Base-by-base conservation (phyloP, 805 yeast genomes). In the Suhomyces sp. region DNA sequence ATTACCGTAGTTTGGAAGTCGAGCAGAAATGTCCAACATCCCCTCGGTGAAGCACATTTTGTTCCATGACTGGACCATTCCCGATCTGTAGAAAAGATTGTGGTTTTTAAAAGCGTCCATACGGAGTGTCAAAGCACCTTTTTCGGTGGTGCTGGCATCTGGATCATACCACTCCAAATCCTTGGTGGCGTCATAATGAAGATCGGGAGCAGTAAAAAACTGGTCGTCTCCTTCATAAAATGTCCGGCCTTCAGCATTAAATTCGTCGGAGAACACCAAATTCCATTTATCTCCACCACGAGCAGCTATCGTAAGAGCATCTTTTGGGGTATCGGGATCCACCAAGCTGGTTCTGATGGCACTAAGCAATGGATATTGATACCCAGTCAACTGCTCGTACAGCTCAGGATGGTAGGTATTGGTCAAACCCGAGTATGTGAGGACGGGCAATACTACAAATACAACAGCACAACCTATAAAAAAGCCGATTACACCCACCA, bases 1-100 rank as follows among this genome's bases (percentile, higher is more conserved):
- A 51, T 82, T 74, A 60, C 96, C 96, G 59, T 80, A 81, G 56
- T 89, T 89, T 31, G 97, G 97, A 55, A 92, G 71, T 53, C 79
- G 79, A 0, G 88, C 93, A 8, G 90, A 83, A 4, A 87, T 81
- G 64, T 89, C 97, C 57, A 91, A 60, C 41, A 75, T 66, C 47
- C 97, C 97, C 63, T 90, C 90, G 3, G 96, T 85, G 66, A 87
- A 90, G 65, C 98, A 92, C 65, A 92, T 62, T 71, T 86, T 84
- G 70, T 92, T 92, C 98, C 98, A 92, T 25, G 88, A 79, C 70
- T 91, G 97, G 12, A 92, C 63, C 97, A 90, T 89, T 20, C 93
- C 97, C 1, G 96, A 87, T 60, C 97, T 80, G 73, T 92, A 92
- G 66, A 75, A 84, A 57, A 92, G 71, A 60, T 86, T 74, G 70